Conservation (phyloP, 2,329 filamentous ascomycete genomes). For the Xenoacremonium recifei region DNA sequence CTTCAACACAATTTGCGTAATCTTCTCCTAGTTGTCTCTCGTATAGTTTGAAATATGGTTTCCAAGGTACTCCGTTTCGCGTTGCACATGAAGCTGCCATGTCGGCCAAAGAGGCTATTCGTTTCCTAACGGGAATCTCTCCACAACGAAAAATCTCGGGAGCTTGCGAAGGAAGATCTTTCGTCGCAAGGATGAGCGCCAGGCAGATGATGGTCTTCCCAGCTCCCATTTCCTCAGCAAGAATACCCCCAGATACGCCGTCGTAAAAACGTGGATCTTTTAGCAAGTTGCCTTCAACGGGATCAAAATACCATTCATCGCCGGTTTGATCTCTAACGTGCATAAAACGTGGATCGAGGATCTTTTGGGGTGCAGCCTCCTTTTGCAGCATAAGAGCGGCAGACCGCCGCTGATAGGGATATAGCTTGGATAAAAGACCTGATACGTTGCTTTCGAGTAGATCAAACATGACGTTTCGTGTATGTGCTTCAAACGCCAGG, state of each 20-base stretch:
- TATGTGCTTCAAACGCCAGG: slow-evolving; percentile 47
- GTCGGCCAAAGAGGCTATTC: slow-evolving; percentile 63
- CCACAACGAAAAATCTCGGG: slow-evolving; percentile 57
- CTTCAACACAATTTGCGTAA: slow-evolving; percentile 52
- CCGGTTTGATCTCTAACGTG: slow-evolving; percentile 59
- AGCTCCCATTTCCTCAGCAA: slow-evolving; percentile 77
- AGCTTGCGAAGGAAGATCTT: slow-evolving; percentile 62
- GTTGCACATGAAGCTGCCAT: slow-evolving; percentile 74
- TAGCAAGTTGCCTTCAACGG: slow-evolving; percentile 59
- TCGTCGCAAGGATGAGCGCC: slow-evolving; percentile 72
- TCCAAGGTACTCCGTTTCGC: slow-evolving; percentile 69
- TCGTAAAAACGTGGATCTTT: slow-evolving; percentile 72
- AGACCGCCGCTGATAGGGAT: slow-evolving; percentile 77
- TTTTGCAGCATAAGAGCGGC: slow-evolving; percentile 82
- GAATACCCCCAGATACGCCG: slow-evolving; percentile 69
- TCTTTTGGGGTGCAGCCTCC: slow-evolving; percentile 63
- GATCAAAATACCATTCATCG: slow-evolving; percentile 67
- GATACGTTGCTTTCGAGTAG: slow-evolving; percentile 52
- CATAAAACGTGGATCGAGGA: slow-evolving; percentile 73
- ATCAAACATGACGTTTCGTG: slow-evolving; percentile 52
- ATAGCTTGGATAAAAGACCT: slow-evolving; percentile 64
- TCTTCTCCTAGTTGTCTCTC: slow-evolving; percentile 45
- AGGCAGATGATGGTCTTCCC: slow-evolving; percentile 91
- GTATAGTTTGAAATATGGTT: slow-evolving; percentile 56
- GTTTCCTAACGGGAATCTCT: slow-evolving; percentile 37